These are phyloP conservation scores for Rauvolfia tetraphylla DNA, from an alignment of 257 asterid genomes.

Conservation along the genomic window DNA sequence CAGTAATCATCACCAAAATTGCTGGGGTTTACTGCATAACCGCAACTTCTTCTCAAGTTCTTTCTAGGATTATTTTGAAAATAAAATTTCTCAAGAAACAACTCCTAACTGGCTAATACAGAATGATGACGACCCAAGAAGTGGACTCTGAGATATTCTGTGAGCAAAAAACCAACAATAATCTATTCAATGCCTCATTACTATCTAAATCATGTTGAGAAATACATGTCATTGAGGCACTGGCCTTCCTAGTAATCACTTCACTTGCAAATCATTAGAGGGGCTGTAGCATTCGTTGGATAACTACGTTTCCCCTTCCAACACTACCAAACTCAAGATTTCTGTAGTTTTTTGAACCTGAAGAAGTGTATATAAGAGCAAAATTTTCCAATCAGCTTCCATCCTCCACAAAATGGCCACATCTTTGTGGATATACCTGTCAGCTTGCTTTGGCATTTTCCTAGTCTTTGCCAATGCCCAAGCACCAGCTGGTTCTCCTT, in stretches of 20 bases:
- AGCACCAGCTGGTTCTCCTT: conserved; percentile 79
- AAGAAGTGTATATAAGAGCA: conserved; percentile 28
- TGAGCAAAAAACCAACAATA: neutral
- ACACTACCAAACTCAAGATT: conserved; percentile 42
- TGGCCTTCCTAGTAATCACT: neutral
- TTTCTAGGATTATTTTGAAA: too few relatives aligned
- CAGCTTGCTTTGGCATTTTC: conserved; percentile 49
- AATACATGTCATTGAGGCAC: neutral
- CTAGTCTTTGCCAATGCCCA: conserved; percentile 58
- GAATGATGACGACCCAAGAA: neutral
- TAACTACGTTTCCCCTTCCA: conserved; percentile 35
- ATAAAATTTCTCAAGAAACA: neutral
- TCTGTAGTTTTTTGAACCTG: neutral
- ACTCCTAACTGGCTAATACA: neutral
- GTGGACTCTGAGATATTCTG: neutral
- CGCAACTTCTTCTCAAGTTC: too few relatives aligned
- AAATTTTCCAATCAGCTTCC: conserved; percentile 18
- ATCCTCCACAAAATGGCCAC: conserved; percentile 52
- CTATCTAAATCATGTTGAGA: conserved; percentile 3
- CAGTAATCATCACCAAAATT: too few relatives aligned
- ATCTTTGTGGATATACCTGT: conserved; percentile 35
- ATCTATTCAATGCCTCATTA: neutral
- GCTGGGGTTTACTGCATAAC: too few relatives aligned
- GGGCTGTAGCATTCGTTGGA: conserved; percentile 34
- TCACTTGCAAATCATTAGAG: conserved; percentile 30